These are phyloP conservation scores for Suzukiozyma palmioleophila DNA, from an alignment of 1,139 yeast genomes.

Conservation along the genomic window DNA sequence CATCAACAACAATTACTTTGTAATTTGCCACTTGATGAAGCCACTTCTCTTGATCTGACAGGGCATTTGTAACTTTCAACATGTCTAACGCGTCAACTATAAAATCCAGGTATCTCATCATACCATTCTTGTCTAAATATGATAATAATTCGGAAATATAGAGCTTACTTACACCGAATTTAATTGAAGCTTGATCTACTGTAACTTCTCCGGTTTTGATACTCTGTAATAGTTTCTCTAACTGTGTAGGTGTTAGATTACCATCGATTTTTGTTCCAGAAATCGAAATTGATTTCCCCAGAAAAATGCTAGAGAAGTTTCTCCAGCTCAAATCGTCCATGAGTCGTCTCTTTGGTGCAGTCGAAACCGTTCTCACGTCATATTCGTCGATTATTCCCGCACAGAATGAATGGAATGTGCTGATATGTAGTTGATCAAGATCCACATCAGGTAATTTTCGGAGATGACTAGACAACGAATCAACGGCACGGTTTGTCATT, in stretches of 20 bases:
- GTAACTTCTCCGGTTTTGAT: slow-evolving; percentile 28
- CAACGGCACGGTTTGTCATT: slow-evolving; percentile 68
- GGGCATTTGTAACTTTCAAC: slow-evolving; percentile 15
- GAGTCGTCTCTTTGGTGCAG: slow-evolving; percentile 27
- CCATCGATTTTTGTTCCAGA: slow-evolving; percentile 19
- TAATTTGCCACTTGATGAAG: slow-evolving; percentile 24
- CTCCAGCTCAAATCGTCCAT: slow-evolving; percentile 53
- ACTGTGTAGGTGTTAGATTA: slow-evolving; percentile 21
- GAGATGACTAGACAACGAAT: slow-evolving; percentile 42
- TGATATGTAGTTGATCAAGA: slow-evolving; percentile 34
- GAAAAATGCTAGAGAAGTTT: slow-evolving; percentile 31
- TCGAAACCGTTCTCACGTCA: slow-evolving; percentile 20
- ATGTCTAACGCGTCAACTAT: slow-evolving; percentile 27
- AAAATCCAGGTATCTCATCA: slow-evolving; percentile 35
- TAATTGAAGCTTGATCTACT: slow-evolving; percentile 20
- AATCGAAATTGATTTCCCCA: slow-evolving; percentile 19
- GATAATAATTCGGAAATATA: slow-evolving; percentile 18
- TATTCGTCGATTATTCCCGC: slow-evolving; percentile 42
- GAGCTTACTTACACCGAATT: slow-evolving; percentile 18
- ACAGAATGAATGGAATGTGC: slow-evolving; percentile 65
- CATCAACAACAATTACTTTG: slow-evolving; percentile 58
- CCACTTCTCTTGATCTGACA: slow-evolving; percentile 5
- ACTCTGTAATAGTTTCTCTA: slow-evolving; percentile 29
- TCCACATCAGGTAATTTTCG: slow-evolving; percentile 25
- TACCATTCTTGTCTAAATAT: slow-evolving; percentile 26